Base-by-base conservation (phyloP, 2,329 filamentous ascomycete species). In the Microdochium nivale region DNA sequence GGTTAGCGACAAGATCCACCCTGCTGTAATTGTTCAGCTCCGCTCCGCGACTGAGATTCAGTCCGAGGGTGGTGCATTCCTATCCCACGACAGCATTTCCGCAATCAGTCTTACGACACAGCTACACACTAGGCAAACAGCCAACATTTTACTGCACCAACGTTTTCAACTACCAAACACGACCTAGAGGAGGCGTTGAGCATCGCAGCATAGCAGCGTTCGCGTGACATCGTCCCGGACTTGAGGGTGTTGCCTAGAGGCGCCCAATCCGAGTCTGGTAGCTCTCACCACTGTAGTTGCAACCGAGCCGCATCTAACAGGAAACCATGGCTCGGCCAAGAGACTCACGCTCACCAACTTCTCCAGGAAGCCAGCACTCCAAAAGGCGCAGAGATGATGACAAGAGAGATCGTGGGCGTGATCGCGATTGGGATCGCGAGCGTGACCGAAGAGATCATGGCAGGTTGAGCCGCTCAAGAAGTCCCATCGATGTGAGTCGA, bases 291-390 rank as follows among this genome's bases (percentile, higher is more conserved):
- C 57, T 59, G 59, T 65, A 66, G 62, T 65, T 44, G 62, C 62
- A 58, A 61, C 60, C 62, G 63, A 66, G 64, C 63, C 61, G 61
- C 58, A 66, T 61, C 62, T 61, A 56, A 51, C 58, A 51, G 50
- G 52, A 59, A 58, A 64, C 56, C 53, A 83, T 83, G 79, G 78
- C 78, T 80, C 79, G 79, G 72, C 79, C 74, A 72, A 81, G 76
- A 78, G 78, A 80, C 76, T 80, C 79, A 74, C 79, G 88, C 87
- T 92, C 88, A 91, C 88, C 88, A 88, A 90, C 86, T 84, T 87
- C 87, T 85, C 84, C 86, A 90, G 87, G 87, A 83, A 90, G 87
- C 79, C 84, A 87, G 67, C 79, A 81, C 71, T 84, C 84, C 65
- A 84, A 83, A 74, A 86, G 82, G 73, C 81, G 78, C 62, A 79